These are phyloP conservation scores for Globisporangium takayamanum DNA, from an alignment of 352 stramenopile genomes.

Conservation along the genomic window DNA sequence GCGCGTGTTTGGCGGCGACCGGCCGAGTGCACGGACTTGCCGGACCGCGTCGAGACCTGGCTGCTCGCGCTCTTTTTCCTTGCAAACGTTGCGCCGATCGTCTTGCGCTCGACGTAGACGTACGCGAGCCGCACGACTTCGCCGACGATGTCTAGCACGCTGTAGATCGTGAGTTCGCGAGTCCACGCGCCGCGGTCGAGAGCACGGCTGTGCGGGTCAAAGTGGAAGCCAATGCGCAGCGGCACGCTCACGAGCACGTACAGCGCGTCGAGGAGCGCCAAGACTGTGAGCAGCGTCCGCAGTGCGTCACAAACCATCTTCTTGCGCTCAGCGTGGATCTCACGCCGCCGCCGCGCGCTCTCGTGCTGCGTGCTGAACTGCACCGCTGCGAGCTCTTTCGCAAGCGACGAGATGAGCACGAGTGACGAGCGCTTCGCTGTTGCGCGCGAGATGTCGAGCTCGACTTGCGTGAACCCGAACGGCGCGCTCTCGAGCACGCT, in stretches of 20 bases:
- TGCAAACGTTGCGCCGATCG: slow-evolving; percentile 1
- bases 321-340: slow-evolving; percentile 2
- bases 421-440: slow-evolving; percentile 9
- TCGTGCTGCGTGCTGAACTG: slow-evolving; percentile 5
- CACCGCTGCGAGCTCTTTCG: slow-evolving; percentile 1
- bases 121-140: slow-evolving; percentile 17
- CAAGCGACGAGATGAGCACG: not conserved
- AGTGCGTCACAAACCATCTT: not conserved
- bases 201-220: slow-evolving; percentile 26
- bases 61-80: not conserved
- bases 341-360: not conserved
- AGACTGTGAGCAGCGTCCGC: slow-evolving; percentile 1
- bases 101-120: slow-evolving; percentile 10
- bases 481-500: not conserved
- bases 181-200: slow-evolving; percentile 16
- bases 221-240: slow-evolving; percentile 35
- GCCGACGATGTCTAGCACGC: slow-evolving; percentile 21
- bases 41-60: not conserved
- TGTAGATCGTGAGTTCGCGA: slow-evolving; percentile 20
- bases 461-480: slow-evolving; percentile 16
- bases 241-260: slow-evolving; percentile 34
- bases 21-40: not conserved
- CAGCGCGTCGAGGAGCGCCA: slow-evolving; percentile 29
- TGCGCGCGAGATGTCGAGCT: not conserved
- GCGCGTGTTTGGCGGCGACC: not conserved